Conservation (phyloP, 192 early-diverging fungal genomes). For the Backusella mclennaniae region DNA sequence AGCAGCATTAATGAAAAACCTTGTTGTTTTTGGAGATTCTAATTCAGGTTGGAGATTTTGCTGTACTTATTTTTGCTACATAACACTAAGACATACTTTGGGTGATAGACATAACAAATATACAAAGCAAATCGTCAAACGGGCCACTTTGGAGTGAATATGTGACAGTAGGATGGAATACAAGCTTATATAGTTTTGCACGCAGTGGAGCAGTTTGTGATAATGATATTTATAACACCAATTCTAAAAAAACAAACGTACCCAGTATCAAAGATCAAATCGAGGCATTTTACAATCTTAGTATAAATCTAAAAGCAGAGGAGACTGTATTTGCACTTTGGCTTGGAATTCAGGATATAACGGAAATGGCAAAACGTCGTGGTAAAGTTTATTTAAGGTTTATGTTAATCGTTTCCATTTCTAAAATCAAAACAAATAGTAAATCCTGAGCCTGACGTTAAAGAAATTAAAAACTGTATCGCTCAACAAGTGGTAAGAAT, state of each 20-base stretch:
- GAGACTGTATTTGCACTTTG: slow-evolving; percentile 38
- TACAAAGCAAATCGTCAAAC: slow-evolving; percentile 21
- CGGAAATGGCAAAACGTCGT: slow-evolving; percentile 2
- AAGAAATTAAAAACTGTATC: slow-evolving; percentile 10
- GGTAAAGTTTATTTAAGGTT: background rate
- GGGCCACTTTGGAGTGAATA: slow-evolving; percentile 36
- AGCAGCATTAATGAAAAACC: slow-evolving; percentile 21
- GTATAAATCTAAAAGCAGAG: slow-evolving; percentile 17
- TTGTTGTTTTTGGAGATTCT: slow-evolving; percentile 41
- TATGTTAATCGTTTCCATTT: background rate
- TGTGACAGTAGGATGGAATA: slow-evolving; percentile 32
- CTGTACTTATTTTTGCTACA: background rate
- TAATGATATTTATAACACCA: slow-evolving; percentile 20
- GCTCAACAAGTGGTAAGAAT: slow-evolving; percentile 20
- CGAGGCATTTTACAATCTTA: slow-evolving; percentile 20
- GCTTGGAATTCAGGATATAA: slow-evolving; percentile 34
- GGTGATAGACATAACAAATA: slow-evolving; percentile 25
- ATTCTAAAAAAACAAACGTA: background rate
- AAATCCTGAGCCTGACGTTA: slow-evolving; percentile 9
- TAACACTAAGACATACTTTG: background rate
- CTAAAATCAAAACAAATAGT: slow-evolving; percentile 1
- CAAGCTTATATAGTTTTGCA: slow-evolving; percentile 29
- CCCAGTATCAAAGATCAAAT: slow-evolving; percentile 33
- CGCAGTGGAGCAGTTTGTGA: slow-evolving; percentile 36
- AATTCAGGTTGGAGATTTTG: slow-evolving; percentile 34